Evolutionary conservation across 2,329 filamentous ascomycete genomes (phyloP), one percentile per base, ranked within the genome.

Genomic region (Fusarium sp.): DNA sequence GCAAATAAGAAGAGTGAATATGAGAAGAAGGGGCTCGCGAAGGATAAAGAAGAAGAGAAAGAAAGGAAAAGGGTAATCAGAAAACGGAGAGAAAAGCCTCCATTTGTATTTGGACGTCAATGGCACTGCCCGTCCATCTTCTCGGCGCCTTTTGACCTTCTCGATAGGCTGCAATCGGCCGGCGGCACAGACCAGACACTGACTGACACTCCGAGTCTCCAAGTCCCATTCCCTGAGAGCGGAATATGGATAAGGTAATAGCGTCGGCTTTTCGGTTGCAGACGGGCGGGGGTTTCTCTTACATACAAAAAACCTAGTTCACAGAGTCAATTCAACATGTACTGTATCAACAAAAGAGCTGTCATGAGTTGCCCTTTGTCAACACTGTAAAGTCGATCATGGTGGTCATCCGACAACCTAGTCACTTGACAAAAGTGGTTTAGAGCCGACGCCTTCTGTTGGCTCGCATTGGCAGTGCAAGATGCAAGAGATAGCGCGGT

Each of bases 161-260:
- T 58, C 43, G n/a, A 70, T 67, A 55, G 68, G 70, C 65, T 74
- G 72, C 72, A 72, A 72, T 68, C 70, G 72, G 72, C 72, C 72
- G 72, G 63, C 71, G 71, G 69, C 69, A 63, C 31, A 62, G 41
- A 49, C 43, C 34, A 37, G 34, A 37, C 34, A 37, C 34, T 37
- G 34, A 37, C 34, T 37, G 34, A 37, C 34, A 37, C 34, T 12
- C 18, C 34, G 10, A 28, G 45, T 53, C 12, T 28, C 52, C 61
- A 56, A 56, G 67, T 55, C 58, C 39, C 52, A n/a, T 34, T 56
- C 39, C 52, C 45, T 67, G 39, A 42, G 46, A 63, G 59, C 63
- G 65, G 68, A 69, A 71, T 58, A 67, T 44, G 61, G 54, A 72
- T 71, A 69, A 70, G 65, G 69, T 71, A 72, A 72, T 72, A 72